Evolutionary conservation across 768 basidiomycete genomes (phyloP).

Genomic region (Boletellus ananiceps): DNA sequence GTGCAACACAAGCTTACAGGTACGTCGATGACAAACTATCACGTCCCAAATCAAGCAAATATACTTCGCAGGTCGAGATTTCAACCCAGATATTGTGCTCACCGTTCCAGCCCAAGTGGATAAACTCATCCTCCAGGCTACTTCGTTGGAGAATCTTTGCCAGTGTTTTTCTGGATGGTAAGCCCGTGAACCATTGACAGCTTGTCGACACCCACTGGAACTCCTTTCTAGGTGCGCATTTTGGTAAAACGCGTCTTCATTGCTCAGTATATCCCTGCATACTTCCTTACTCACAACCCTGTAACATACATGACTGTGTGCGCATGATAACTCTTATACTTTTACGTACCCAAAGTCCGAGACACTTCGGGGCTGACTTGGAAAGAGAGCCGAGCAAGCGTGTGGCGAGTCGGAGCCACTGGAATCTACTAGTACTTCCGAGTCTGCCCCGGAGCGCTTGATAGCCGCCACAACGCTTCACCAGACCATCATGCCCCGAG

Average conservation of each 20-base stretch:
- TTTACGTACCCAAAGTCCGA: no score
- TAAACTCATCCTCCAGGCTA: slow-evolving; percentile 89
- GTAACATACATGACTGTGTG: slow-evolving; percentile 19
- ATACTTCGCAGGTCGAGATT: slow-evolving; percentile 69
- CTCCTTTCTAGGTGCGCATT: slow-evolving; percentile 57
- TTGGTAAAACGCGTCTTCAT: slow-evolving; percentile 45
- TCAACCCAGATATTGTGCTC: slow-evolving; percentile 77
- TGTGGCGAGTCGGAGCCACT: no score
- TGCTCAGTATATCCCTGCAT: slow-evolving; percentile 11
- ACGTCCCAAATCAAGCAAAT: background rate
- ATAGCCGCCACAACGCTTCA: background rate
- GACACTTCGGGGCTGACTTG: slow-evolving; percentile 2
- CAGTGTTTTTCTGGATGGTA: slow-evolving; percentile 96
- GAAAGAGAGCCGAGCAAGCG: no score
- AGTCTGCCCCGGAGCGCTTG: background rate
- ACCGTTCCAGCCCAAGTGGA: slow-evolving; percentile 84
- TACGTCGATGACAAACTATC: slow-evolving; percentile 26
- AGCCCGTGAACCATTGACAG: background rate
- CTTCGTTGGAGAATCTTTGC: slow-evolving; percentile 90
- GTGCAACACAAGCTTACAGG: slow-evolving; percentile 95
- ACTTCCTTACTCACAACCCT: slow-evolving; percentile 14
- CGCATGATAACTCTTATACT: background rate
- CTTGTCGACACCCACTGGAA: background rate
- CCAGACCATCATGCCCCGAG: slow-evolving; percentile 62
- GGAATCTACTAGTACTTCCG: background rate